Evolutionary conservation across 495 filamentous ascomycete genomes (phyloP).

Genomic region (Xylaria castorea): DNA sequence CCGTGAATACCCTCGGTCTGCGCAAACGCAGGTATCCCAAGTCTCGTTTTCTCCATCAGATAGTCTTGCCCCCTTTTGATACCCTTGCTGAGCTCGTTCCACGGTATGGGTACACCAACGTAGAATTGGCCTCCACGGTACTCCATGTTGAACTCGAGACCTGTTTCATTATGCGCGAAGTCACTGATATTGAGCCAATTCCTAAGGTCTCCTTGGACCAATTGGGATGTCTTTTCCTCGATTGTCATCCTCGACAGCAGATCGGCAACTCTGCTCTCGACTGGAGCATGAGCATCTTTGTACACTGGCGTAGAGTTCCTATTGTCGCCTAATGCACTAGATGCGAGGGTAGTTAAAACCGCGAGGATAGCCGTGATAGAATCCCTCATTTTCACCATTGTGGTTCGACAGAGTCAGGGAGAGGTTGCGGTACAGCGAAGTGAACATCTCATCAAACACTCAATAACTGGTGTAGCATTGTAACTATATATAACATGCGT

Average conservation of each 20-base stretch:
- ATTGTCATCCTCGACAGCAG: constrained; percentile 72
- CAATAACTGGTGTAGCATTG: background rate
- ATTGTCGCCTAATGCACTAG: background rate
- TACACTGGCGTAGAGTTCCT: constrained; percentile 49
- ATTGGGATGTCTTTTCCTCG: constrained; percentile 71
- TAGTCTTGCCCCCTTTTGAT: constrained; percentile 70
- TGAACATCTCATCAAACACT: background rate
- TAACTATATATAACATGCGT: constrained; percentile 13
- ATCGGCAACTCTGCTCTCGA: constrained; percentile 68
- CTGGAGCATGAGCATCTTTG: constrained; percentile 65
- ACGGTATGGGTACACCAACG: constrained; percentile 68
- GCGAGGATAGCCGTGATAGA: constrained; percentile 12
- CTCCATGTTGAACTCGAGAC: constrained; percentile 68
- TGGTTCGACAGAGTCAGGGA: background rate
- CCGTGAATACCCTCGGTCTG: constrained; percentile 77
- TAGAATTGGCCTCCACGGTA: constrained; percentile 70
- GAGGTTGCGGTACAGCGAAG: background rate
- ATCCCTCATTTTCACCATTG: constrained; percentile 22
- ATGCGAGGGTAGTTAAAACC: constrained; percentile 19
- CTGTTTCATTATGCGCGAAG: constrained; percentile 67
- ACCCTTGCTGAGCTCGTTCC: constrained; percentile 66
- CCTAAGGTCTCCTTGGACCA: constrained; percentile 71
- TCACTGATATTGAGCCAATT: constrained; percentile 71
- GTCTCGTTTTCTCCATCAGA: constrained; percentile 64
- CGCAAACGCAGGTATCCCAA: constrained; percentile 73